Conservation (phyloP, 306 rosid genomes). For the Glycine tomentella region DNA sequence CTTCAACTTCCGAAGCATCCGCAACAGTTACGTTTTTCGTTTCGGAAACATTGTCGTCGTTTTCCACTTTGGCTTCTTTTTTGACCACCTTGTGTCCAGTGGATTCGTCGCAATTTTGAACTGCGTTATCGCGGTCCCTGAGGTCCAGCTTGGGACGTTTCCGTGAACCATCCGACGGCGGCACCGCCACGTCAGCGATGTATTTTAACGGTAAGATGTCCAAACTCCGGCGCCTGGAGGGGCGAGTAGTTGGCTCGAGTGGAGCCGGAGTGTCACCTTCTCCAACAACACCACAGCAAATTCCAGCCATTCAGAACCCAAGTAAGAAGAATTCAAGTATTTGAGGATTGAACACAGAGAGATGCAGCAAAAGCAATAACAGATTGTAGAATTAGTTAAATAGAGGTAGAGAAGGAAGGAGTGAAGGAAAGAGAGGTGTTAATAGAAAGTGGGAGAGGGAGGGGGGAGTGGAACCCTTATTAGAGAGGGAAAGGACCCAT, state of each 20-base stretch:
- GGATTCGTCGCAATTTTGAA: constrained; percentile 17
- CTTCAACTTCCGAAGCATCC: neutral
- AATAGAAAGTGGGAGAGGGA: neutral
- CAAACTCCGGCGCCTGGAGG: constrained; percentile 56
- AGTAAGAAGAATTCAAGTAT: too few species aligned
- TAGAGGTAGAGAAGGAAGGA: neutral
- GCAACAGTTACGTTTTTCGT: neutral
- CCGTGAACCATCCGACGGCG: constrained; percentile 27
- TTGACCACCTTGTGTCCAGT: neutral
- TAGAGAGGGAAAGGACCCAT: constrained; percentile 32
- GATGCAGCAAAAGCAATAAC: too few species aligned
- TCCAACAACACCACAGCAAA: constrained; percentile 82
- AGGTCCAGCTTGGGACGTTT: constrained; percentile 66
- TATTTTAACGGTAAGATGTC: constrained; percentile 53
- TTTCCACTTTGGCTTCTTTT: neutral
- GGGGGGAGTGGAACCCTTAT: too few species aligned
- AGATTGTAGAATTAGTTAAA: too few species aligned
- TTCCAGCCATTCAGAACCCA: constrained; percentile 53
- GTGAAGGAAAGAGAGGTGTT: too few species aligned
- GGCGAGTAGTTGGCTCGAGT: neutral
- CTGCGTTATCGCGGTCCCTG: constrained; percentile 23
- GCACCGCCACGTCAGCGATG: constrained; percentile 57
- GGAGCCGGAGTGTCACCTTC: constrained; percentile 66
- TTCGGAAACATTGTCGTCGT: neutral
- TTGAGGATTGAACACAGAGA: neutral